These are phyloP conservation scores for Coelastrella sp. DNA, from an alignment of 139 green algal species.

Conservation along the genomic window DNA sequence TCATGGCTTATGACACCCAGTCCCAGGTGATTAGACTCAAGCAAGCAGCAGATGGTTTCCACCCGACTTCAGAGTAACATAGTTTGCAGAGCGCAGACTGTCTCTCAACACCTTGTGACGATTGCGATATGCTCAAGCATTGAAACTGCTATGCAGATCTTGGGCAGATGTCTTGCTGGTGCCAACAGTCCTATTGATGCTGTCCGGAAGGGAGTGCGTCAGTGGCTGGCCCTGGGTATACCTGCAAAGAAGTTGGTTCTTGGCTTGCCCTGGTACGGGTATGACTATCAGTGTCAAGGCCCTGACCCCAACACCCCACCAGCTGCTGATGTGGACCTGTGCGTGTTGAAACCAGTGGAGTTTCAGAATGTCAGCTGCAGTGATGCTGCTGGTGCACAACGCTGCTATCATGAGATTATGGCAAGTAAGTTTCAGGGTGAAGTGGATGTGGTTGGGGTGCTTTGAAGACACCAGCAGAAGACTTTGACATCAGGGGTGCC, in stretches of 20 bases:
- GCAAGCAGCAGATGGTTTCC: no score
- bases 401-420: slow-evolving; percentile 56
- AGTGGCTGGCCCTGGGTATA: slow-evolving; percentile 62
- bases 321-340: slow-evolving; percentile 43
- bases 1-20: slow-evolving; percentile 80
- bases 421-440: slow-evolving; percentile 42
- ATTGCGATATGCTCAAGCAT: no score
- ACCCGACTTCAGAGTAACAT: no score
- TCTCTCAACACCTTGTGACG: no score
- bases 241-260: slow-evolving; percentile 66
- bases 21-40: slow-evolving; percentile 57
- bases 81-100: background rate
- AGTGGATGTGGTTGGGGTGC: no score
- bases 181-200: slow-evolving; percentile 65
- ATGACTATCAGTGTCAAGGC: slow-evolving; percentile 61
- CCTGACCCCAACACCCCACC: background rate
- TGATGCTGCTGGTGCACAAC: slow-evolving; percentile 63
- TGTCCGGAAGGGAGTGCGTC: slow-evolving; percentile 47
- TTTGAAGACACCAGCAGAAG: no score
- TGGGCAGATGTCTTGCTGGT: slow-evolving; percentile 62
- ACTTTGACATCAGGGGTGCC: no score
- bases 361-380: slow-evolving; percentile 60
- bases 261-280: slow-evolving; percentile 70
- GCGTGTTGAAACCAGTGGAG: slow-evolving; percentile 41
- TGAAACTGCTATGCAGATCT: slow-evolving; percentile 62